A percentile compares a stretch with the other conserved stretches of the same genome.
Evolutionary conservation across 2,329 filamentous ascomycete species (phyloP).

Genomic region (Aspergillus japonicus): DNA sequence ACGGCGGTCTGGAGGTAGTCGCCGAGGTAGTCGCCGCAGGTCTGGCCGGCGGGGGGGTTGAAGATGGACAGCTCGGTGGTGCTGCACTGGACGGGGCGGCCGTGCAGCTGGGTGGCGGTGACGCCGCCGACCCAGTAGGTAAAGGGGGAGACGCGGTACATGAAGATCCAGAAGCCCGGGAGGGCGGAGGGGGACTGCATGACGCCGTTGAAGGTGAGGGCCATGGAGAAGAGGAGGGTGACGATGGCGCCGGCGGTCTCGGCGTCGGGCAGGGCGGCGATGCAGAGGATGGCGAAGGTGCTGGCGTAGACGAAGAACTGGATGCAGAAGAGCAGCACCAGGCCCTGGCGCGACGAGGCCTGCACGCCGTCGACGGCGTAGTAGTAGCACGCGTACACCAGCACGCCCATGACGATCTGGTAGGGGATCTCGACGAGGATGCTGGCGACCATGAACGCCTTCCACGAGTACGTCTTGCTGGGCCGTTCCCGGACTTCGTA

Average conservation of each 20-base stretch:
- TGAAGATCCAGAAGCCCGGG: conserved; percentile 67
- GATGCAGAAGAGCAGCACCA: conserved; percentile 75
- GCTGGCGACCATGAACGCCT: conserved; percentile 78
- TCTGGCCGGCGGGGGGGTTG: conserved; percentile 55
- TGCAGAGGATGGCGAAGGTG: conserved; percentile 77
- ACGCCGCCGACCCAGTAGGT: conserved; percentile 57
- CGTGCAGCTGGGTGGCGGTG: conserved; percentile 67
- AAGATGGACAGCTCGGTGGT: conserved; percentile 67
- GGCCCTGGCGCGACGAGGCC: conserved; percentile 65
- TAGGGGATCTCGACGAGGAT: conserved; percentile 83
- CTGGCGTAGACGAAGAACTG: conserved; percentile 76
- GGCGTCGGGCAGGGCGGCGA: conserved; percentile 70
- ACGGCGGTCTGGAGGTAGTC: conserved; percentile 50
- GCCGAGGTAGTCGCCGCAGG: conserved; percentile 60
- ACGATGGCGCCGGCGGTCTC: conserved; percentile 72
- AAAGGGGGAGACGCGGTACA: conserved; percentile 62
- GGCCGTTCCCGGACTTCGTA: conserved; percentile 85
- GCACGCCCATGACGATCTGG: conserved; percentile 69
- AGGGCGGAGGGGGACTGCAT: conserved; percentile 64
- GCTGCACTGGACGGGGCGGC: conserved; percentile 65
- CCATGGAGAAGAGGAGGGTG: conserved; percentile 75
- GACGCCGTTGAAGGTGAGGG: conserved; percentile 72
- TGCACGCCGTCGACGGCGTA: conserved; percentile 68
- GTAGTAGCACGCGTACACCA: conserved; percentile 81
- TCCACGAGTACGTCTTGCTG: conserved; percentile 81